phyloP scores from a whole-genome alignment of 2,329 filamentous ascomycete genomes.

The Blastomyces gilchristii region DNA sequence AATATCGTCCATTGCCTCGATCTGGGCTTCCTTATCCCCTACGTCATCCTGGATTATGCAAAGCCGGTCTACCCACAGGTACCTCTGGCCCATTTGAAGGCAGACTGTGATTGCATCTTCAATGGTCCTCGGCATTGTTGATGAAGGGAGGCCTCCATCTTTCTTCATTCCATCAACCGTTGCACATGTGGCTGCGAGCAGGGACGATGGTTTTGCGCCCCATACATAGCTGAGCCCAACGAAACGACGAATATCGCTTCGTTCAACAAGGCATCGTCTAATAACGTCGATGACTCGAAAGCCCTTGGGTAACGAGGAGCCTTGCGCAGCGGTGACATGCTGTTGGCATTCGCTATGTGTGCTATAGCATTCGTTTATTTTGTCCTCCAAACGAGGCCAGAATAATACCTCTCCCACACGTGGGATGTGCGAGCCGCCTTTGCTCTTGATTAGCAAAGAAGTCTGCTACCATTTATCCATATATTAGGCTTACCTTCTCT shows the following conservation, averaged over 20 bases:
- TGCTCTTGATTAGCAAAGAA: not conserved
- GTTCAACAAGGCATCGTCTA: not conserved
- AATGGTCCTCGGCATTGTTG: not conserved
- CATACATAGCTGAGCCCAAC: not conserved
- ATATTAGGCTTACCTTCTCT: not conserved
- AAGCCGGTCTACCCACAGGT: not conserved
- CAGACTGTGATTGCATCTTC: not conserved
- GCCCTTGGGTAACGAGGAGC: not conserved
- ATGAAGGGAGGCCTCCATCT: not conserved
- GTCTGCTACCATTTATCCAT: not conserved
- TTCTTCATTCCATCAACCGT: not conserved
- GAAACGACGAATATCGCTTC: not conserved
- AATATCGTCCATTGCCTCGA: conserved; percentile 1
- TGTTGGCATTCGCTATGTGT: not conserved
- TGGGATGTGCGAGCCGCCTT: not conserved
- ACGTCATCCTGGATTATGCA: conserved; percentile 3
- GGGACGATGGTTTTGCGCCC: not conserved
- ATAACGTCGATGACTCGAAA: not conserved
- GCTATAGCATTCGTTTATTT: not conserved
- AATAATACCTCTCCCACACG: not conserved
- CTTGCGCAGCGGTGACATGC: not conserved
- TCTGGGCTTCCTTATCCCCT: not conserved
- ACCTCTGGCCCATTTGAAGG: conserved; percentile 1
- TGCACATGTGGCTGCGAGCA: not conserved
- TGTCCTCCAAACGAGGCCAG: not conserved